Evolutionary conservation across 108 stramenopile genomes (phyloP), one percentile per base, ranked within the genome.

Genomic region (Skeletonema menzelii): DNA sequence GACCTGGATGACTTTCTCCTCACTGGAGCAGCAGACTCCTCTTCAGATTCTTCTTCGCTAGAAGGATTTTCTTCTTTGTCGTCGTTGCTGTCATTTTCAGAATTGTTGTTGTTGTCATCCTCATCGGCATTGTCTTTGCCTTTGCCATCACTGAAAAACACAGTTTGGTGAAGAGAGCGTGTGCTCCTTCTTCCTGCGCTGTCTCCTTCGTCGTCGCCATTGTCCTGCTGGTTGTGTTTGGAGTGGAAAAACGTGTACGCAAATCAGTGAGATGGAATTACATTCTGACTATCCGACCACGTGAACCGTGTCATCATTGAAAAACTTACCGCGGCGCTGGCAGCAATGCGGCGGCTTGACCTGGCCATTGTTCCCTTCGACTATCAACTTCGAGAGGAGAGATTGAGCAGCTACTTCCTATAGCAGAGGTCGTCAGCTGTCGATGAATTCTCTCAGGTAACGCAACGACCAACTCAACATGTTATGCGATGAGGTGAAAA

Each of bases 1-100:
- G 73, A 70, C 0, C 80, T 69, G 12, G 69, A 65, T 27, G 80
- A 75, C 53, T 81, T 81, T 49, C 80, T 27, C 28, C 47, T 72
- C 31, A 44, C 63, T 37, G 68, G 69, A 20, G 34, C 63, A 12
- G 27, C 79, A 40, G 12, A 1, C 5, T 27, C 77, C 0, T 56
- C 47, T 4, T 59, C 63, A 5, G 44, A 63, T 42, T 67, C 42
- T n/a, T 63, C 59, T 7, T 69, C 59, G 60, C 56, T 62, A 24
- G 53, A 14, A 15, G 47, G 19, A n/a, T 59, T 63, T 14, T 69
- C 59, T 15, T 69, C 27, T 13, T 67, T 24, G 5, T 67, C 55
- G 24, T 67, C 55, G 30, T 63, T 13, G 5, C 59, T 60, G 59
- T 26, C 59, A 19, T 31, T 19, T 17, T 65, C 53, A 56, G 22